Evolutionary conservation across 331 rosid species (phyloP).

Genomic region (Quercus phellos): DNA sequence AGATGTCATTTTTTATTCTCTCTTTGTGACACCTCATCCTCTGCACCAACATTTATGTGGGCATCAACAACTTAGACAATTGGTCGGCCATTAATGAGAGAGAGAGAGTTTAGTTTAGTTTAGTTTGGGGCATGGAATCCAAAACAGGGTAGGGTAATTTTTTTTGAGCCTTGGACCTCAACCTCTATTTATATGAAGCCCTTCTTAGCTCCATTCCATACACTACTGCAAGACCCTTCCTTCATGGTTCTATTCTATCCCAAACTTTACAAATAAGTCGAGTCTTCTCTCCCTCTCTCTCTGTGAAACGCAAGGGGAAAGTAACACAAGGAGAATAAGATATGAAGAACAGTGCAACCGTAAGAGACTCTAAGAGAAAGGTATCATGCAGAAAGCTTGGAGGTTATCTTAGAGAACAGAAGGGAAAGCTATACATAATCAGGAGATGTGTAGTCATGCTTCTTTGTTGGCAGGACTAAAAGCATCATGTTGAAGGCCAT

Average conservation of each 20-base stretch:
- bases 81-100: conserved; percentile 68
- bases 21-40: conserved; percentile 18
- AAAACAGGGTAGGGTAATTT: conserved; percentile 10
- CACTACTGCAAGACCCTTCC: conserved; percentile 23
- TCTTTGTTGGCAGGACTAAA: conserved; percentile 79
- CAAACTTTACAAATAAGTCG: conserved; percentile 16
- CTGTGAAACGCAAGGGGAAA: not conserved
- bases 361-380: conserved; percentile 50
- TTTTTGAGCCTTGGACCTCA: conserved; percentile 46
- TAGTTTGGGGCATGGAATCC: conserved; percentile 39
- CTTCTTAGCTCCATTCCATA: not conserved
- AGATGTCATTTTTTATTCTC: not conserved
- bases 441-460: conserved; percentile 87
- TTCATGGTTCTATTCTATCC: not conserved
- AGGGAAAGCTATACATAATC: conserved; percentile 73
- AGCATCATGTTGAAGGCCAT: not conserved
- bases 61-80: conserved; percentile 59
- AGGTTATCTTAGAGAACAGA: conserved; percentile 66
- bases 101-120: not conserved
- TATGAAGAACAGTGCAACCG: conserved; percentile 33
- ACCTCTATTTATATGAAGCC: conserved; percentile 31
- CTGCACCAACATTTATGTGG: conserved; percentile 56
- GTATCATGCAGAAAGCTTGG: conserved; percentile 63
- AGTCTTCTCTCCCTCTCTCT: conserved; percentile 16
- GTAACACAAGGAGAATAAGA: not conserved